Conservation (phyloP, 495 filamentous ascomycete genomes). For the Xylaria intraflava region DNA sequence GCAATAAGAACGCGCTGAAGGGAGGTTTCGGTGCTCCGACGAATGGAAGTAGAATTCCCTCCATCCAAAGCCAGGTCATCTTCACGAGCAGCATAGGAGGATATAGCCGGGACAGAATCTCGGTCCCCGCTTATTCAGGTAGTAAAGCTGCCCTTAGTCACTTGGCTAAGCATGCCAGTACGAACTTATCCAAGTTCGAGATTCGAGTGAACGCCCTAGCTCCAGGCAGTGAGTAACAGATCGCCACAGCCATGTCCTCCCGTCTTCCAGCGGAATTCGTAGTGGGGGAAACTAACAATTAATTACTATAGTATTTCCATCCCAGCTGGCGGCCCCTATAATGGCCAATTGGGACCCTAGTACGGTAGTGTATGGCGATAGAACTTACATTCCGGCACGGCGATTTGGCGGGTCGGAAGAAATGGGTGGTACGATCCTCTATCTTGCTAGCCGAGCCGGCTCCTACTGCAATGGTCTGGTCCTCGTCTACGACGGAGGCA, state of each 20-base stretch:
- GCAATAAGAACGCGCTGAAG: slow-evolving; percentile 45
- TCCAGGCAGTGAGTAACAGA: slow-evolving; percentile 44
- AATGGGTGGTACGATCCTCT: slow-evolving; percentile 44
- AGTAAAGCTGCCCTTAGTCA: slow-evolving; percentile 50
- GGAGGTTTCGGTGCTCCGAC: slow-evolving; percentile 19
- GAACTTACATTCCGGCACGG: slow-evolving; percentile 39
- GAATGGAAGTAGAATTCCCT: slow-evolving; percentile 19
- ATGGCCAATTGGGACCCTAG: slow-evolving; percentile 33
- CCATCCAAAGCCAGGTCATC: slow-evolving; percentile 50
- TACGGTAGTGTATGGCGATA: slow-evolving; percentile 15
- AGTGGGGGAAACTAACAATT: neutral
- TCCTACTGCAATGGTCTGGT: slow-evolving; percentile 54
- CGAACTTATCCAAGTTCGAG: slow-evolving; percentile 35
- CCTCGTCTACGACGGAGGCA: slow-evolving; percentile 52
- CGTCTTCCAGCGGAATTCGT: too few species aligned
- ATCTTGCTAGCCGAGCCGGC: slow-evolving; percentile 33
- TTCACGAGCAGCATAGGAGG: slow-evolving; percentile 47
- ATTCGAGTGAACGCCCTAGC: slow-evolving; percentile 54
- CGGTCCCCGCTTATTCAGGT: slow-evolving; percentile 43
- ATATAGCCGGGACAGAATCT: slow-evolving; percentile 36
- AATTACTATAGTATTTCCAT: slow-evolving; percentile 39
- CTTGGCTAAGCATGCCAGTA: slow-evolving; percentile 49
- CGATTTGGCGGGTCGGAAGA: slow-evolving; percentile 46
- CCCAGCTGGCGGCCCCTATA: slow-evolving; percentile 39
- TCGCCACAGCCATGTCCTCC: neutral